These are phyloP conservation scores for Penicillium glabrum DNA, from an alignment of 2,329 filamentous ascomycete genomes.

Conservation along the genomic window DNA sequence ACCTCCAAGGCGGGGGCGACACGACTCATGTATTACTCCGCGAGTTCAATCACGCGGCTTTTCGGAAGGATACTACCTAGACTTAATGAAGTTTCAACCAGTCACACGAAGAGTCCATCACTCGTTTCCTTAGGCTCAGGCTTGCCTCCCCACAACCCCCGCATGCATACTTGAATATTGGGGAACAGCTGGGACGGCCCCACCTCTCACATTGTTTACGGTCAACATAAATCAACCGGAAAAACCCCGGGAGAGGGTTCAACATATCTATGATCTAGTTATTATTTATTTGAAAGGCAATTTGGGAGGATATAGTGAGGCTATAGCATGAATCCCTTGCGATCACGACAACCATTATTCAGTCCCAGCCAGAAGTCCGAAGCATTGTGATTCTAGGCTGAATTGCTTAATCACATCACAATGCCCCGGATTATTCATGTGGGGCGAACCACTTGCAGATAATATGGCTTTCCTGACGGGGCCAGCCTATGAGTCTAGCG, in stretches of 20 bases:
- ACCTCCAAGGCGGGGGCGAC: background rate
- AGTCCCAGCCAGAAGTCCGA: background rate
- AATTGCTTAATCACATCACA: background rate
- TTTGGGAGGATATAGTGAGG: too few species aligned
- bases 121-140: background rate
- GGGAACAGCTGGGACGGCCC: conserved; percentile 10
- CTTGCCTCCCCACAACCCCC: conserved; percentile 7
- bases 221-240: background rate
- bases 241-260: background rate
- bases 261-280: background rate
- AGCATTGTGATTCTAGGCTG: background rate
- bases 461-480: background rate
- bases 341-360: background rate
- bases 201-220: background rate
- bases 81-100: background rate
- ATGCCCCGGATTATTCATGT: background rate
- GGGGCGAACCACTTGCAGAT: background rate
- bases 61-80: background rate
- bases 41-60: background rate
- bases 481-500: too few species aligned
- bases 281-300: too few species aligned
- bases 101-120: background rate
- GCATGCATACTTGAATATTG: background rate
- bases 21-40: background rate
- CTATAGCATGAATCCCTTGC: background rate